Conservation (phyloP, 768 basidiomycete genomes). For the Auricularia sp. region DNA sequence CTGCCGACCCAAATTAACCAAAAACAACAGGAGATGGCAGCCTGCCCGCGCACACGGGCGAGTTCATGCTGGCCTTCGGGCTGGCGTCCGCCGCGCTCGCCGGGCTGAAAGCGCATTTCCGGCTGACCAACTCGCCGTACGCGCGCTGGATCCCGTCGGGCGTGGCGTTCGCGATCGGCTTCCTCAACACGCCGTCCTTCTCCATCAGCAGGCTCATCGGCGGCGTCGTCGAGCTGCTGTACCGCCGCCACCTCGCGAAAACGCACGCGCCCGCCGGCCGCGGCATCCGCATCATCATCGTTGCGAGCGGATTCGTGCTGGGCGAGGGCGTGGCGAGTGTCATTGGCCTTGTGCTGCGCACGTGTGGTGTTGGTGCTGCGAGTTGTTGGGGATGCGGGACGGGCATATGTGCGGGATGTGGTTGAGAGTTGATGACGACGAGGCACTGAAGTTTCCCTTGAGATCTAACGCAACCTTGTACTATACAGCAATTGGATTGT, state of each 20-base stretch:
- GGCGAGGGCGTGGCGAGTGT: slow-evolving; percentile 91
- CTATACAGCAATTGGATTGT: background rate
- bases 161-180: slow-evolving; percentile 90
- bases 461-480: background rate
- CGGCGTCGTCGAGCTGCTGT: slow-evolving; percentile 68
- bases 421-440: background rate
- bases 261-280: slow-evolving; percentile 27
- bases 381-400: slow-evolving; percentile 86
- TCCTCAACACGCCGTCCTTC: slow-evolving; percentile 92
- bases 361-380: slow-evolving; percentile 57
- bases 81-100: slow-evolving; percentile 59
- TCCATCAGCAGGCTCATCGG: slow-evolving; percentile 85
- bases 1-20: no score
- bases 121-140: slow-evolving; percentile 37
- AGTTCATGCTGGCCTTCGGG: slow-evolving; percentile 76
- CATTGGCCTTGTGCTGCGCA: slow-evolving; percentile 61
- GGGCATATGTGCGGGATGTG: slow-evolving; percentile 61
- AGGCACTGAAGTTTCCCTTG: background rate
- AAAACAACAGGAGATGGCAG: slow-evolving; percentile 64
- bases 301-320: slow-evolving; percentile 91
- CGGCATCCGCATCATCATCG: slow-evolving; percentile 63
- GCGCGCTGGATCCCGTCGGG: slow-evolving; percentile 85
- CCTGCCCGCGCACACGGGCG: slow-evolving; percentile 61
- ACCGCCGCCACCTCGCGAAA: slow-evolving; percentile 37
- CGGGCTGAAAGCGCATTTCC: slow-evolving; percentile 51